phyloP scores from a whole-genome alignment of 148 eudicot genomes.

The Selenicereus undatus region DNA sequence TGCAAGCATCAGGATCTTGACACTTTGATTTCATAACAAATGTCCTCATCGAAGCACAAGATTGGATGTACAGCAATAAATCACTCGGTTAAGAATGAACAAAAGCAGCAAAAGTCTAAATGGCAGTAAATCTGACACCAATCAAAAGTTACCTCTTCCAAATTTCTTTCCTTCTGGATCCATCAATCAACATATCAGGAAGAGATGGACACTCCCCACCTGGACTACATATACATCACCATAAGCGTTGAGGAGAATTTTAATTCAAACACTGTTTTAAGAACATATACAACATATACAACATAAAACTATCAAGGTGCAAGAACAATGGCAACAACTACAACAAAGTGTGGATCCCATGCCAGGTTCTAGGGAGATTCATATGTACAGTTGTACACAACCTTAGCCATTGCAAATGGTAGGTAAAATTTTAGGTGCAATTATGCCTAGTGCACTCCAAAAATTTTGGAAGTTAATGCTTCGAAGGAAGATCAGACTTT shows the following conservation, averaged over 20 bases:
- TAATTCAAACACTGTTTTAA: constrained; percentile 6
- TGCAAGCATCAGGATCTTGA: neutral
- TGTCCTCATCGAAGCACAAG: neutral
- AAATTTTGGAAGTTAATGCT: too few species aligned
- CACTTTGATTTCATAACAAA: neutral
- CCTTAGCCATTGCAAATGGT: too few species aligned
- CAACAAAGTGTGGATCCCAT: neutral
- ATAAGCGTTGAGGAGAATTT: neutral
- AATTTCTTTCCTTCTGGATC: constrained; percentile 78
- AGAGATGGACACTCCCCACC: constrained; percentile 39
- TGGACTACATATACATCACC: constrained; percentile 17
- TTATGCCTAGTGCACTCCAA: too few species aligned
- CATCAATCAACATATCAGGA: constrained; percentile 57
- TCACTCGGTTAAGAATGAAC: neutral
- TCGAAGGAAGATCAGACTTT: too few species aligned
- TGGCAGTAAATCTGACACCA: neutral
- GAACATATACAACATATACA: neutral
- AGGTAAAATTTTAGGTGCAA: too few species aligned
- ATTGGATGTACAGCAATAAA: neutral
- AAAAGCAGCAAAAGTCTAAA: neutral
- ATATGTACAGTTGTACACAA: too few species aligned
- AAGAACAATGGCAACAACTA: neutral
- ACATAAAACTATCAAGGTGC: neutral
- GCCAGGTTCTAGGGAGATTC: too few species aligned
- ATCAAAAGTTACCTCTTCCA: constrained; percentile 63